Evolutionary conservation across 108 stramenopile species (phyloP).

Genomic region (Nitzschia palea): DNA sequence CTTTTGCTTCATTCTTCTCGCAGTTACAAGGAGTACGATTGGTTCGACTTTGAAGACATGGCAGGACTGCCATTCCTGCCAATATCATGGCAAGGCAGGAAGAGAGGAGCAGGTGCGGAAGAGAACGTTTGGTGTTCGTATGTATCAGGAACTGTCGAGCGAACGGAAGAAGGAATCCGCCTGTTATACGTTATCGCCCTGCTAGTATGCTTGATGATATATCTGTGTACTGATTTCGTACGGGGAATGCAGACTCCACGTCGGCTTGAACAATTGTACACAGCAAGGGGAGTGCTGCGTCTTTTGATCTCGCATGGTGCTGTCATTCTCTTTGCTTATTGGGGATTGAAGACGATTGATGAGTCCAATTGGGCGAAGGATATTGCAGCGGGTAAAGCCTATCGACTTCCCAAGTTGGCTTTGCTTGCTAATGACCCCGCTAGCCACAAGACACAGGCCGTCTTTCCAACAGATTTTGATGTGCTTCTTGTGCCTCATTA

Average conservation of each 20-base stretch:
- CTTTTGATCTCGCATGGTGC: conserved; percentile 23
- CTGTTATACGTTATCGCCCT: conserved; percentile 9
- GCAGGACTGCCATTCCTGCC: conserved; percentile 45
- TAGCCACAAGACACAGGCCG: background rate
- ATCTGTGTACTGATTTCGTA: background rate
- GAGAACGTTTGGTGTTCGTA: conserved; percentile 29
- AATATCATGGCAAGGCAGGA: conserved; percentile 25
- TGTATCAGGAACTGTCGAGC: conserved; percentile 20
- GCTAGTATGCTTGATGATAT: background rate
- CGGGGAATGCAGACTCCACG: background rate
- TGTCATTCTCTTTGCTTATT: conserved; percentile 7
- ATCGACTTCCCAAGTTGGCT: conserved; percentile 17
- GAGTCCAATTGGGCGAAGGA: conserved; percentile 43
- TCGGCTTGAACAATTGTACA: background rate
- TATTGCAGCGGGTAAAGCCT: conserved; percentile 28
- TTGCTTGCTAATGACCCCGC: background rate
- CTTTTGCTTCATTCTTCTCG: background rate
- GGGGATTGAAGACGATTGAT: conserved; percentile 15
- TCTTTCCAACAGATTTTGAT: conserved; percentile 34
- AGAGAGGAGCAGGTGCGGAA: background rate
- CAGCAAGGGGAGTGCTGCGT: conserved; percentile 9
- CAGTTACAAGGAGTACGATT: conserved; percentile 4
- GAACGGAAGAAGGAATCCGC: conserved; percentile 14
- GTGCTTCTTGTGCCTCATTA: conserved; percentile 34
- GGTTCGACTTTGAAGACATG: conserved; percentile 16